Evolutionary conservation across 139 green algal species (phyloP).

Genomic region (Microglena sp.): DNA sequence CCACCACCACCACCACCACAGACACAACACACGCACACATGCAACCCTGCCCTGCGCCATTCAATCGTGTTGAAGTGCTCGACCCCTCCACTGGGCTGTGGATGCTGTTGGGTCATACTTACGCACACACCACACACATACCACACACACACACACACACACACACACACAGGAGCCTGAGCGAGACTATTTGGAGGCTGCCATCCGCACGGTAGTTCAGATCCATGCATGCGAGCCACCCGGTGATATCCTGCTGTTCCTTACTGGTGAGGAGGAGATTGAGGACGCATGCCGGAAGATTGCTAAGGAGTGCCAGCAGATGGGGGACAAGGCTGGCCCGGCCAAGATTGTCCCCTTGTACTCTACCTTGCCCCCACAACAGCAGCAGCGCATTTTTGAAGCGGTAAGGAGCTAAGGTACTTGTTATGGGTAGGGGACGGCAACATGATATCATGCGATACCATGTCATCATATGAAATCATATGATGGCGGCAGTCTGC

Average conservation of each 20-base stretch:
- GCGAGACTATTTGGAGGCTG: constrained; percentile 95
- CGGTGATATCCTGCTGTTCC: constrained; percentile 94
- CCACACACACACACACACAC: no score
- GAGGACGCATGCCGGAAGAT: constrained; percentile 97
- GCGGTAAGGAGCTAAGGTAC: constrained; percentile 40
- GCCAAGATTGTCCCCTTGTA: constrained; percentile 95
- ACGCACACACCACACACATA: no score
- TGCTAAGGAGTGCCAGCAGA: constrained; percentile 54
- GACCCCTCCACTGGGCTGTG: no score
- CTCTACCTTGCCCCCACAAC: constrained; percentile 87
- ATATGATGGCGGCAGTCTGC: no score
- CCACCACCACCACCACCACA: no score
- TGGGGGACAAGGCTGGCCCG: constrained; percentile 62
- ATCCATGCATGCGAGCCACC: constrained; percentile 80
- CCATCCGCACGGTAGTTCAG: constrained; percentile 95
- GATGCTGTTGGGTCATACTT: no score
- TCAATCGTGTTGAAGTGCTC: no score
- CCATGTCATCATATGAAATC: no score
- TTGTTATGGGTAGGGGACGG: no score
- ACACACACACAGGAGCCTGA: constrained; percentile 75
- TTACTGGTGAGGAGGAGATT: constrained; percentile 99
- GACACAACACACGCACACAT: no score
- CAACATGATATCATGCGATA: no score
- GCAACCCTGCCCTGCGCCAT: no score
- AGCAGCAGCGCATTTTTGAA: constrained; percentile 97